Percentiles rank a stretch among this genome's conserved stretches.
phyloP scores from a whole-genome alignment of 1,284 basidiomycete species.

The Dichomitus squalens region DNA sequence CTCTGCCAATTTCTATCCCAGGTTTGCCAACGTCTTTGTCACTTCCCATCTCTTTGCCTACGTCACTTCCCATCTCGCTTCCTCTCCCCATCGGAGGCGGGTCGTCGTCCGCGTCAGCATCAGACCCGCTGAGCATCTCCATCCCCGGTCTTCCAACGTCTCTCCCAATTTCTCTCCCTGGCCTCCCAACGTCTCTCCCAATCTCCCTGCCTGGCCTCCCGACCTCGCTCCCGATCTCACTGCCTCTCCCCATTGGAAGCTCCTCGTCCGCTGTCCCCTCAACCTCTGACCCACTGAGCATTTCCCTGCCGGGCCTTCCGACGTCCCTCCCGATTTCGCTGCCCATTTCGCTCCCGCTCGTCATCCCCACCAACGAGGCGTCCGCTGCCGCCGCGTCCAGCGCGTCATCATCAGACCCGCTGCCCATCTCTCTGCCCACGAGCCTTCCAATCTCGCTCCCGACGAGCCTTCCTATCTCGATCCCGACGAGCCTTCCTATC shows the following conservation, averaged over 20 bases:
- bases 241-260: background rate
- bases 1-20: constrained; percentile 1
- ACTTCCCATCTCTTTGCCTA: constrained; percentile 1
- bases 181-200: no score
- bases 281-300: no score
- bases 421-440: background rate
- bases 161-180: background rate
- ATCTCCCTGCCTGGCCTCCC: no score
- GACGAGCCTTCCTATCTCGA: no score
- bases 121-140: no score
- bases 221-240: no score
- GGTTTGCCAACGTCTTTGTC: background rate
- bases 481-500: background rate
- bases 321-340: constrained; percentile 1
- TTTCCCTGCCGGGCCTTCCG: background rate
- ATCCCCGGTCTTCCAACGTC: no score
- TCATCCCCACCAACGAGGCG: no score
- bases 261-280: background rate
- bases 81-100: no score
- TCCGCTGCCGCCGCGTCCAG: background rate
- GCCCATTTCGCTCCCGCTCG: background rate
- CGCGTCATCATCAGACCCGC: background rate
- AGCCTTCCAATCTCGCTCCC: background rate
- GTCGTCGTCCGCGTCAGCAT: no score
- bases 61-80: background rate